Percentiles rank a stretch among this genome's conserved stretches.
Evolutionary conservation across 228 moss, liverwort and hornwort species (phyloP).

Genomic region (Sphagnum magellanicum): DNA sequence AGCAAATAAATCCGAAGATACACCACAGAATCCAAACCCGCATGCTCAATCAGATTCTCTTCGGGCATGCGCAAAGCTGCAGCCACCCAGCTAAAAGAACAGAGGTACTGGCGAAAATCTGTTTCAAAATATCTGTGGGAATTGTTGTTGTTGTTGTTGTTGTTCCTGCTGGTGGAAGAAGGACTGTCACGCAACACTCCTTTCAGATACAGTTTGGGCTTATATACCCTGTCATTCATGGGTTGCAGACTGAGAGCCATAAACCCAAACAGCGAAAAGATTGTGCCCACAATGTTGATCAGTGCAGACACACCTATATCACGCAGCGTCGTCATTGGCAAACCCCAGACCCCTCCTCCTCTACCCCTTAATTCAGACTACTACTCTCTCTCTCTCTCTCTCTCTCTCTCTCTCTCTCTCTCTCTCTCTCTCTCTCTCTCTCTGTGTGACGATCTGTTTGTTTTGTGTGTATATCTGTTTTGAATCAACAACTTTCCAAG

Average conservation of each 20-base stretch:
- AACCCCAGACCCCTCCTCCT: not conserved
- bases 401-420: too few relatives aligned
- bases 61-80: conserved; percentile 60
- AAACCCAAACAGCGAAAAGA: conserved; percentile 21
- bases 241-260: conserved; percentile 44
- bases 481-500: too few relatives aligned
- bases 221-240: conserved; percentile 59
- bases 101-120: conserved; percentile 30
- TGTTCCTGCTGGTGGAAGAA: conserved; percentile 10
- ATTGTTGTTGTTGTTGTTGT: not conserved
- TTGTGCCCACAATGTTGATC: conserved; percentile 32
- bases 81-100: conserved; percentile 57
- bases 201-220: conserved; percentile 49
- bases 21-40: conserved; percentile 71
- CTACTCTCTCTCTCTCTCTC: too few relatives aligned
- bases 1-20: conserved; percentile 60
- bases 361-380: not conserved
- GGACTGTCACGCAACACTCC: conserved; percentile 41
- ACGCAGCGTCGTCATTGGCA: conserved; percentile 28
- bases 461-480: too few relatives aligned
- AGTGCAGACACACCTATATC: conserved; percentile 50
- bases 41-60: conserved; percentile 59
- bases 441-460: too few relatives aligned
- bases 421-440: too few relatives aligned
- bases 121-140: conserved; percentile 45